Conservation (phyloP, 306 rosid genomes). For the Dalbergia cultrata region DNA sequence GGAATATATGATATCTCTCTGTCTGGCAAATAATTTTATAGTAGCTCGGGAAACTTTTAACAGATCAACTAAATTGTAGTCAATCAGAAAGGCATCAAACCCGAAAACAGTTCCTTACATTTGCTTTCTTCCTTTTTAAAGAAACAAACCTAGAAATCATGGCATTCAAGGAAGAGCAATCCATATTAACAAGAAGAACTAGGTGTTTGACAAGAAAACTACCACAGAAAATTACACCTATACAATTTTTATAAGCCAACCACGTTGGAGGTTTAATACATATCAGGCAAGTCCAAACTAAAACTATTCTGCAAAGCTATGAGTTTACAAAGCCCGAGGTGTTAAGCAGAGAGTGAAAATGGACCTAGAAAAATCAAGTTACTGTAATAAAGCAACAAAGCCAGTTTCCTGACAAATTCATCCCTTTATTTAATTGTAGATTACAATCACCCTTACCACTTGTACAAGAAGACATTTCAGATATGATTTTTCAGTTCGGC, state of each 20-base stretch:
- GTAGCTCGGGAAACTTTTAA: constrained; percentile 39
- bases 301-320: not conserved
- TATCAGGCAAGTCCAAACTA: constrained; percentile 25
- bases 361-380: constrained; percentile 19
- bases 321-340: not conserved
- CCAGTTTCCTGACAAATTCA: not conserved
- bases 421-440: not conserved
- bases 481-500: constrained; percentile 74
- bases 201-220: constrained; percentile 15
- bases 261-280: constrained; percentile 9
- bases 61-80: constrained; percentile 1
- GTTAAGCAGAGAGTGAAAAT: not conserved
- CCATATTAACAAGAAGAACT: not conserved
- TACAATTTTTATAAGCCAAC: not conserved
- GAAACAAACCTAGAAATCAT: not conserved
- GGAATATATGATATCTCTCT: constrained; percentile 27
- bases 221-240: constrained; percentile 6
- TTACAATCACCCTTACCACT: constrained; percentile 73
- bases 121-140: constrained; percentile 1
- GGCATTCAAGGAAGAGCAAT: constrained; percentile 13
- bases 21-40: constrained; percentile 20
- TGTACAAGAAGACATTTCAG: constrained; percentile 88
- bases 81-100: constrained; percentile 12
- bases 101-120: not conserved
- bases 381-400: constrained; percentile 22